Evolutionary conservation across 345 rosid genomes (phyloP), one percentile per base, ranked within the genome.

Genomic region (Alliaria petiolata): DNA sequence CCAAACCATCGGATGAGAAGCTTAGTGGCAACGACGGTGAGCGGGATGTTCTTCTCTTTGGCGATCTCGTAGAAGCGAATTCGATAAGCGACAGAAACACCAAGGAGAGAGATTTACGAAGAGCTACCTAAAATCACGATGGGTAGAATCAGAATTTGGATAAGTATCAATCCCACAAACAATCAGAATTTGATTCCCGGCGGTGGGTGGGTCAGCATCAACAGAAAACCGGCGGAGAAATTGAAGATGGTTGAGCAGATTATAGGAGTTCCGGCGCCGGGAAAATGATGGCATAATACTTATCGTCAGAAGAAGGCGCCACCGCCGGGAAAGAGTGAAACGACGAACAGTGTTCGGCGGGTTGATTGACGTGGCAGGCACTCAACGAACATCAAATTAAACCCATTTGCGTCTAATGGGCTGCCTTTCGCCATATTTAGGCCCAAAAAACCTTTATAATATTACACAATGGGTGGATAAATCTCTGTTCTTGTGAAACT

Each of bases 11-110:
- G 81, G 39, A 88, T 63, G 12, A 89, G 81, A 62, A 85, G 55
- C 65, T 72, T 51, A 22, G 80, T 82, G 25, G 90, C 71, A 15
- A 74, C 67, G 59, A 36, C 26, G 4, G 82, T 84, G 36, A 85
- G 77, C 13, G 85, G 86, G 19, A 89, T 39, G 34, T 65, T 78
- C 74, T 72, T 78, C 65, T 86, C 89, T 60, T 75, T 82, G 9
- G 87, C 74, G 28, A 64, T 34, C 62, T 76, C 83, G 65, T 83
- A 83, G 33, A 86, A 11, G 89, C 87, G 26, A 83, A 72, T 68
- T 85, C 87, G 13, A 85, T 50, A 44, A 85, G 62, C 31, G 89
- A 86, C 47, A 84, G 87, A 39, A 85, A 84, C 1, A 82, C 10
- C 6, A 69, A 72, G 15, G 95, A 85, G 61, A 86, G 81, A 8